Conservation (phyloP, 208 protist genomes). For the Vickermania spadyakhi region DNA sequence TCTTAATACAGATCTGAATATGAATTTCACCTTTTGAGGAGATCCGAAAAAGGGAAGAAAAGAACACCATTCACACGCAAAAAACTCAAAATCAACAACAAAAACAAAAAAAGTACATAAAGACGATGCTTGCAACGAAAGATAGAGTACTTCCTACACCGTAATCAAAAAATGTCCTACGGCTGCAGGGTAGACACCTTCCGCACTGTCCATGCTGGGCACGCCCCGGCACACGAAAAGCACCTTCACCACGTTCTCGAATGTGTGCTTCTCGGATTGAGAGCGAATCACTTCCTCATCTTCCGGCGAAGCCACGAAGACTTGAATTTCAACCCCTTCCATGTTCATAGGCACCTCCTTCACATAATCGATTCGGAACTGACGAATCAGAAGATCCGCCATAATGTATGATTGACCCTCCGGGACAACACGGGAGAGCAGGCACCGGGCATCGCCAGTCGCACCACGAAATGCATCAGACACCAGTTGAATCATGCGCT, state of each 20-base stretch:
- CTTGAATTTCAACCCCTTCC: constrained; percentile 9
- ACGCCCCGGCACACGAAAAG: neutral
- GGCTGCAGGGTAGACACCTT: neutral
- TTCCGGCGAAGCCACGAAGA: neutral
- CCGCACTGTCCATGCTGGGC: neutral
- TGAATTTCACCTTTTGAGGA: too few relatives aligned
- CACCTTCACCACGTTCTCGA: neutral
- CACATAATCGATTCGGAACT: constrained; percentile 64
- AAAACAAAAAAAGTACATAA: too few relatives aligned
- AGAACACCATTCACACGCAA: too few relatives aligned
- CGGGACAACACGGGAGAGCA: constrained; percentile 21
- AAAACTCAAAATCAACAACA: too few relatives aligned
- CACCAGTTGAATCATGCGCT: constrained; percentile 34
- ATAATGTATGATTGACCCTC: constrained; percentile 14
- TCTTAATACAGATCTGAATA: too few relatives aligned
- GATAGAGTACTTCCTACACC: too few relatives aligned
- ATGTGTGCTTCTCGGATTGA: neutral
- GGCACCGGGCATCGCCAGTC: constrained; percentile 8
- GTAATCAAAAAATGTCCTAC: too few relatives aligned
- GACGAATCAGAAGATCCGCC: constrained; percentile 36
- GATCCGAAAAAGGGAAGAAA: too few relatives aligned
- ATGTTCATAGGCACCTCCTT: constrained; percentile 37
- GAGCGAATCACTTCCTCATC: constrained; percentile 2
- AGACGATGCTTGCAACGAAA: too few relatives aligned
- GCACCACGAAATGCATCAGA: constrained; percentile 46